Conservation (phyloP, 2,329 filamentous ascomycete species). For the Phyllosticta ampelicida region DNA sequence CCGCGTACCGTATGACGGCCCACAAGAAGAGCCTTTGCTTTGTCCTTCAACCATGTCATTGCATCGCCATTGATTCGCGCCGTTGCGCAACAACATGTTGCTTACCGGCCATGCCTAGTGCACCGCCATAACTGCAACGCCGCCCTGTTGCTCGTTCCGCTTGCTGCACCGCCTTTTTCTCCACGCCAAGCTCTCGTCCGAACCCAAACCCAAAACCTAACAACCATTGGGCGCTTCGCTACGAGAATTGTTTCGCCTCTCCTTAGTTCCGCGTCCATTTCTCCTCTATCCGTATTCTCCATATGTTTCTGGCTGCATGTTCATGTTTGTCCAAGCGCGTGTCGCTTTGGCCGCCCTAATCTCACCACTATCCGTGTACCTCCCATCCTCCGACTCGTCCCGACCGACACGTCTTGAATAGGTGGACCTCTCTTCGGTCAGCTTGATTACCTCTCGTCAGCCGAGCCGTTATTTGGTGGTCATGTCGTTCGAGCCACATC, state of each 20-base stretch:
- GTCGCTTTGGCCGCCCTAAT: not conserved
- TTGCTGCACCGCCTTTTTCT: not conserved
- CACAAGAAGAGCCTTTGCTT: not conserved
- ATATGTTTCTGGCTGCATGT: not conserved
- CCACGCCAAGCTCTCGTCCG: not conserved
- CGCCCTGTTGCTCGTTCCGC: not conserved
- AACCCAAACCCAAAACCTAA: not conserved
- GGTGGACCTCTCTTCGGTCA: not conserved
- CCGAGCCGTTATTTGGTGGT: not conserved
- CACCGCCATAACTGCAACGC: not conserved
- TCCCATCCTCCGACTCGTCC: not conserved
- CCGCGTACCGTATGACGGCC: not conserved
- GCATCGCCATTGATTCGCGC: not conserved
- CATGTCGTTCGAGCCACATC: too few relatives aligned
- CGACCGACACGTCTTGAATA: too few relatives aligned
- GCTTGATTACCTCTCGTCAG: not conserved
- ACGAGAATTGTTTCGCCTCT: not conserved
- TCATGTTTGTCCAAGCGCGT: not conserved
- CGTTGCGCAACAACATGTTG: not conserved
- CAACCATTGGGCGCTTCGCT: not conserved
- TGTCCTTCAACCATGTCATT: not conserved
- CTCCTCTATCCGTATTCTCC: not conserved
- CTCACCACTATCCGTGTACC: too few relatives aligned
- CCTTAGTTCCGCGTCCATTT: not conserved
- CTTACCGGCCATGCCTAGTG: not conserved